Conservation (phyloP, 2,329 filamentous ascomycete genomes). For the Purpureocillium takamizusanense region DNA sequence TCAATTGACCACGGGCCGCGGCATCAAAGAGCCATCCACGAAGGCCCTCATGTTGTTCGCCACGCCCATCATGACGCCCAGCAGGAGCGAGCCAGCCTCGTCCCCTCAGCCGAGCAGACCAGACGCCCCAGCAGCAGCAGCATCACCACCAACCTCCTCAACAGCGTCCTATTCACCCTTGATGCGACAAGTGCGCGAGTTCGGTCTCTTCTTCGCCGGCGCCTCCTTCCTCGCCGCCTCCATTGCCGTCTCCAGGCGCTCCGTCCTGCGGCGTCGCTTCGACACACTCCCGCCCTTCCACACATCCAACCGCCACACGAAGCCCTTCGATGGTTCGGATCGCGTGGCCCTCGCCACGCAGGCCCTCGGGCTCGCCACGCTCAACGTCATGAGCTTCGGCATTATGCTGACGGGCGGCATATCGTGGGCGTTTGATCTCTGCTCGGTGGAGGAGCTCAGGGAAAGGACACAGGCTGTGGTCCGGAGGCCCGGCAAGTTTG, state of each 20-base stretch:
- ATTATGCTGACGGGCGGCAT: constrained; percentile 67
- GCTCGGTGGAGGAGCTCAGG: constrained; percentile 56
- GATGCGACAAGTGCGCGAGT: constrained; percentile 42
- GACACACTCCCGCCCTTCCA: constrained; percentile 63
- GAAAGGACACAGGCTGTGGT: constrained; percentile 33
- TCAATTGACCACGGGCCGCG: no score
- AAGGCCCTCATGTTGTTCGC: neutral
- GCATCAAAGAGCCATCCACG: no score
- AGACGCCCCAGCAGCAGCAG: constrained; percentile 5
- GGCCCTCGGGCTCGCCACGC: constrained; percentile 75
- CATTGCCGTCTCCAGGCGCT: constrained; percentile 60
- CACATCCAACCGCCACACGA: constrained; percentile 40
- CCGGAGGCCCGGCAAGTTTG: constrained; percentile 23
- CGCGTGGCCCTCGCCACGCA: constrained; percentile 61
- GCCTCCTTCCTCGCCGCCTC: constrained; percentile 68
- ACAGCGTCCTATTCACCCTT: constrained; percentile 31
- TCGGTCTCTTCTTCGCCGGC: constrained; percentile 66
- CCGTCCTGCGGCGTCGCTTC: constrained; percentile 54
- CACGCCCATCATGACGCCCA: neutral
- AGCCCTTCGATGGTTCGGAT: constrained; percentile 18
- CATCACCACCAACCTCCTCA: constrained; percentile 9
- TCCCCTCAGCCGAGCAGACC: neutral
- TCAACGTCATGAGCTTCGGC: constrained; percentile 71
- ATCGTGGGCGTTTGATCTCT: constrained; percentile 71
- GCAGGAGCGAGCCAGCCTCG: neutral